phyloP scores from a whole-genome alignment of 441 rosid genomes.

The Gossypium gossypioides region DNA sequence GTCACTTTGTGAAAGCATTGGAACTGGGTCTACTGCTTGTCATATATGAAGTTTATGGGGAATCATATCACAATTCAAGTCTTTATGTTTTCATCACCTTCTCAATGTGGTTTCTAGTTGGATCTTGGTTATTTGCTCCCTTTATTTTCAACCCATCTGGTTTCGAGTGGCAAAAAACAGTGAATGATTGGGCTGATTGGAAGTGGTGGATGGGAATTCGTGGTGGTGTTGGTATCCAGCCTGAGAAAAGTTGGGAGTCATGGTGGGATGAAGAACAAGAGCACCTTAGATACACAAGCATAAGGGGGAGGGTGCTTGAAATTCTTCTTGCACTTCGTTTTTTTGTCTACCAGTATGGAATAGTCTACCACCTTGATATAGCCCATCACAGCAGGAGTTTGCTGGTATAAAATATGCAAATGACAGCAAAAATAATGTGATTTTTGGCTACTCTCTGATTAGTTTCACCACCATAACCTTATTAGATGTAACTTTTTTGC shows the following conservation, averaged over 20 bases:
- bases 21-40: slow-evolving; percentile 73
- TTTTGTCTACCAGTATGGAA: slow-evolving; percentile 67
- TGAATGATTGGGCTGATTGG: slow-evolving; percentile 77
- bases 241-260: slow-evolving; percentile 80
- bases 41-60: slow-evolving; percentile 59
- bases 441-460: background rate
- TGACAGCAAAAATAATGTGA: background rate
- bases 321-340: slow-evolving; percentile 57
- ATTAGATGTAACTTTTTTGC: slow-evolving; percentile 3
- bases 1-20: slow-evolving; percentile 86
- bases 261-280: slow-evolving; percentile 83
- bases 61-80: slow-evolving; percentile 48
- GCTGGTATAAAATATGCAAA: slow-evolving; percentile 33
- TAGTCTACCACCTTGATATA: slow-evolving; percentile 54
- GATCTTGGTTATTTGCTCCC: slow-evolving; percentile 88
- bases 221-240: slow-evolving; percentile 69
- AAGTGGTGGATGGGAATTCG: slow-evolving; percentile 59
- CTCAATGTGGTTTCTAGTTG: slow-evolving; percentile 88
- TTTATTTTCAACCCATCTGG: slow-evolving; percentile 95
- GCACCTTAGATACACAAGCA: slow-evolving; percentile 54
- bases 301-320: slow-evolving; percentile 53
- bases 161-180: slow-evolving; percentile 83
- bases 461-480: background rate
- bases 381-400: slow-evolving; percentile 36
- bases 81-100: slow-evolving; percentile 60